Conservation (phyloP, 2,329 filamentous ascomycete species). For the Penicillium brevicompactum region DNA sequence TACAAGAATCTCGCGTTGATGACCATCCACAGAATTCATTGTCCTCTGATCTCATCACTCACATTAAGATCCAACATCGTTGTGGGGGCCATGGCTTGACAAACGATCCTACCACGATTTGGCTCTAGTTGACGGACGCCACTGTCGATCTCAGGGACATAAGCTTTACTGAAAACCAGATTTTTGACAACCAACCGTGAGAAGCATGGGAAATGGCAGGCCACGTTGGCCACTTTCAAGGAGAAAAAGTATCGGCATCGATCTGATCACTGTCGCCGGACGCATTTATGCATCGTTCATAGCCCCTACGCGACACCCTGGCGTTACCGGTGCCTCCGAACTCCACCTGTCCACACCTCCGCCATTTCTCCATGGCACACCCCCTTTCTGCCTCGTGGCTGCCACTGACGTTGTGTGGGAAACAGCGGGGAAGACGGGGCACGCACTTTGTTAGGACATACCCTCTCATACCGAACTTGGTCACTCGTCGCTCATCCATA, state of each 20-base stretch:
- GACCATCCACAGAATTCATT: background rate
- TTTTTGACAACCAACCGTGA: background rate
- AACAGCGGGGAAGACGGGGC: background rate
- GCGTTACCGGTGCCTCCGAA: constrained; percentile 17
- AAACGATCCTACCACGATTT: background rate
- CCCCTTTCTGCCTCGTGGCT: constrained; percentile 2
- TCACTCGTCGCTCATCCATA: background rate
- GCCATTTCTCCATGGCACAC: constrained; percentile 7
- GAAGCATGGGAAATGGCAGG: background rate
- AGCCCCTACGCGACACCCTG: background rate
- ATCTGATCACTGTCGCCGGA: background rate
- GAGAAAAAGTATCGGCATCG: background rate
- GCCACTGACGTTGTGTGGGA: constrained; percentile 4
- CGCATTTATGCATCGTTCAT: background rate
- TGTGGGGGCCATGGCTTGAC: background rate
- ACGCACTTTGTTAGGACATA: background rate
- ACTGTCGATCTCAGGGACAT: constrained; percentile 5
- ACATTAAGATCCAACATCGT: background rate
- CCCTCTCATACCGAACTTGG: background rate
- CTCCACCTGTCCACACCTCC: constrained; percentile 6
- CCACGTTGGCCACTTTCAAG: background rate
- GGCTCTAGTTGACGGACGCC: constrained; percentile 1
- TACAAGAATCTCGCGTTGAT: background rate
- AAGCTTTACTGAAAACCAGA: constrained; percentile 8
- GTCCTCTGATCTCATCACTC: background rate